A percentile compares a stretch with the other conserved stretches of the same genome.
These are phyloP conservation scores for Drechslerella dactyloides DNA, from an alignment of 2,329 filamentous ascomycete species.

Conservation along the genomic window DNA sequence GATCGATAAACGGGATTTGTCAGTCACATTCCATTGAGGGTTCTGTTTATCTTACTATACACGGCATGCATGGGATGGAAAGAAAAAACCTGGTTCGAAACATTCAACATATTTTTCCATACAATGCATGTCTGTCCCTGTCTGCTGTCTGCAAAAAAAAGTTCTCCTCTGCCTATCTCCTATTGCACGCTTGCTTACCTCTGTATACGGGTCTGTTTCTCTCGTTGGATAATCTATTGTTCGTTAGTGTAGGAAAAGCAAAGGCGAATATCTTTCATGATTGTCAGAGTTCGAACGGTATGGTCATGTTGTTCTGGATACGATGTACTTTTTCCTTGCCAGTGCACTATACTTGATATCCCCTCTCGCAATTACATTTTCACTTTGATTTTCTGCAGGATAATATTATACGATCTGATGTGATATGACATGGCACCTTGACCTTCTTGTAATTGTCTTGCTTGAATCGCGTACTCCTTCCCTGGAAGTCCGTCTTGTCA, in stretches of 20 bases:
- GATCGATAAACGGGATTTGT: conserved; percentile 49
- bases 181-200: neutral
- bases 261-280: conserved; percentile 34
- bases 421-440: too few species aligned
- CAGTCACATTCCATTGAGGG: neutral
- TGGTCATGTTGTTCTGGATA: conserved; percentile 47
- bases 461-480: too few species aligned
- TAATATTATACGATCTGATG: too few species aligned
- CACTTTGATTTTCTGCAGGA: too few species aligned
- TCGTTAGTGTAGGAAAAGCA: conserved; percentile 35
- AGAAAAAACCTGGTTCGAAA: conserved; percentile 35
- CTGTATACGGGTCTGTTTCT: conserved; percentile 21
- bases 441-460: too few species aligned
- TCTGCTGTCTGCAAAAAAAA: neutral
- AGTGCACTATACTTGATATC: conserved; percentile 42
- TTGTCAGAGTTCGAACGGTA: neutral
- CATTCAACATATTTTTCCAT: neutral
- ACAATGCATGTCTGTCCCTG: neutral
- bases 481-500: too few species aligned
- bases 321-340: conserved; percentile 20
- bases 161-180: neutral
- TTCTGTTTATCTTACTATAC: too few species aligned
- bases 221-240: conserved; percentile 9
- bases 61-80: conserved; percentile 32
- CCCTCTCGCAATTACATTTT: conserved; percentile 22